Evolutionary conservation across 1,284 basidiomycete species (phyloP).

Genomic region (Melampsora americana): DNA sequence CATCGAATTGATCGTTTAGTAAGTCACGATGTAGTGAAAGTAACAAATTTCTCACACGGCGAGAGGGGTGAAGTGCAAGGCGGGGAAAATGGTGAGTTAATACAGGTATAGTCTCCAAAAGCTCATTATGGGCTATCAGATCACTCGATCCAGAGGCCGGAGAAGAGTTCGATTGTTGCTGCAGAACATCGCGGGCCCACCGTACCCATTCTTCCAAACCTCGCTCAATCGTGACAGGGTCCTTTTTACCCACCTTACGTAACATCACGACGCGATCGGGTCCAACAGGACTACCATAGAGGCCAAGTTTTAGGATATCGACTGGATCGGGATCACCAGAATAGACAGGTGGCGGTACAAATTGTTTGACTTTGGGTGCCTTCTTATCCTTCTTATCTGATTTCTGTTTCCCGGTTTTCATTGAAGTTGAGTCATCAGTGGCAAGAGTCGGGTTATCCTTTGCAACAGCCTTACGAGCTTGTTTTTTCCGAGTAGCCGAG

Average conservation of each 20-base stretch:
- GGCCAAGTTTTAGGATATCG: conserved; percentile 39
- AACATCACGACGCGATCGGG: conserved; percentile 34
- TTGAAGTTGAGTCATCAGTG: background rate
- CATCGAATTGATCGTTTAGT: conserved; percentile 9
- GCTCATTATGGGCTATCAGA: background rate
- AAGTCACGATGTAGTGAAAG: conserved; percentile 22
- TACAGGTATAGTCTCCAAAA: conserved; percentile 35
- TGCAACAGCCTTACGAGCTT: conserved; percentile 27
- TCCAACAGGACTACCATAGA: conserved; percentile 22
- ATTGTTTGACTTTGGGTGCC: conserved; percentile 38
- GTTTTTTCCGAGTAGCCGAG: conserved; percentile 42
- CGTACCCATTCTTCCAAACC: conserved; percentile 39
- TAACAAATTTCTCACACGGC: conserved; percentile 19
- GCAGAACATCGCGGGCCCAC: conserved; percentile 24
- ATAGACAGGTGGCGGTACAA: conserved; percentile 40
- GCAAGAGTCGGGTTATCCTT: conserved; percentile 9
- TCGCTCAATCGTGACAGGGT: conserved; percentile 43
- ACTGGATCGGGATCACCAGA: conserved; percentile 40
- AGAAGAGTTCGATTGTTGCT: conserved; percentile 8
- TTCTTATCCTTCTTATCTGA: conserved; percentile 34
- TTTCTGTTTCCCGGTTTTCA: conserved; percentile 11
- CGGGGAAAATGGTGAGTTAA: conserved; percentile 34
- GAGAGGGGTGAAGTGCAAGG: conserved; percentile 35
- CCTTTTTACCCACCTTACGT: conserved; percentile 41
- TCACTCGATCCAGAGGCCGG: background rate